phyloP scores from a whole-genome alignment of 129 eudicot genomes.

The Heracleum sosnowskyi region DNA sequence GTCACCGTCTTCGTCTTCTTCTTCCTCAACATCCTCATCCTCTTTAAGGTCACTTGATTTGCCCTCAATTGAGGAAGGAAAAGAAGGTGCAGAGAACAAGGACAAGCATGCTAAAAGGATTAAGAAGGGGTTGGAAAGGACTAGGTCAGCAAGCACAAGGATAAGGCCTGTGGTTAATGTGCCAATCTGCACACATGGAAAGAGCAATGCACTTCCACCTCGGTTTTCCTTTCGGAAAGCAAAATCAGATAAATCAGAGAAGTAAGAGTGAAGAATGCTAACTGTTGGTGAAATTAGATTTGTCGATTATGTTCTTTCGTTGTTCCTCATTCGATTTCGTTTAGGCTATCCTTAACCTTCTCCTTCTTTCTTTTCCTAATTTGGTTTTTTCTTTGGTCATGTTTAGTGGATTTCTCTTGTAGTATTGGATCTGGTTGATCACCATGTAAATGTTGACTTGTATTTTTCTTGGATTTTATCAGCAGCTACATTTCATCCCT shows the following conservation, averaged over 20 bases:
- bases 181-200: conserved; percentile 51
- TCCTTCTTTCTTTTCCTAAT: not conserved
- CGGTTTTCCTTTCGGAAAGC: conserved; percentile 55
- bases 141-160: conserved; percentile 59
- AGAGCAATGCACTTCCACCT: conserved; percentile 62
- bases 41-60: conserved; percentile 28
- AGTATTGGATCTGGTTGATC: conserved; percentile 21
- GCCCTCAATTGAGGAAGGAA: conserved; percentile 29
- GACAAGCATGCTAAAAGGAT: conserved; percentile 46
- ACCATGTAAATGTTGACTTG: conserved; percentile 19
- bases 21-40: conserved; percentile 46
- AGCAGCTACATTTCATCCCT: conserved; percentile 1
- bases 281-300: conserved; percentile 10
- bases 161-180: conserved; percentile 75
- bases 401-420: conserved; percentile 8
- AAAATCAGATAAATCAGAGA: conserved; percentile 47
- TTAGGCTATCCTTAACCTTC: conserved; percentile 1
- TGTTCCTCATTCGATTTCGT: conserved; percentile 19
- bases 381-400: not conserved
- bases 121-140: conserved; percentile 71
- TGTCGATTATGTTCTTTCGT: conserved; percentile 3
- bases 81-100: conserved; percentile 31
- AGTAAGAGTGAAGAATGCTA: conserved; percentile 21
- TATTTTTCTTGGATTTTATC: conserved; percentile 8
- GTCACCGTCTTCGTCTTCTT: conserved; percentile 48